A percentile compares a stretch with the other conserved stretches of the same genome.
Conservation (phyloP, 345 rosid species). For the Citrus trifoliata region DNA sequence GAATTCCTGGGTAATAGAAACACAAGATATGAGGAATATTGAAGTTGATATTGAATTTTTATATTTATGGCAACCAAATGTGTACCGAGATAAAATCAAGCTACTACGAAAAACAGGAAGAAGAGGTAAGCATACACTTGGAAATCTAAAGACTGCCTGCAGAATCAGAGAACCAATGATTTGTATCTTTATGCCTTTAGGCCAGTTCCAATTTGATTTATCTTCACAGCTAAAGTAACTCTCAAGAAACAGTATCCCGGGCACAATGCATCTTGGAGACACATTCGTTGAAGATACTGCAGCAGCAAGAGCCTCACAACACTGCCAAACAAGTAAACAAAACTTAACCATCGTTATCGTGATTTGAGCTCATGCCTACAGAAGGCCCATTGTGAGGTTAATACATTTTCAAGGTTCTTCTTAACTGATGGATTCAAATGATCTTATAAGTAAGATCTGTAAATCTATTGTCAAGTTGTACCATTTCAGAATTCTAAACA, state of each 20-base stretch:
- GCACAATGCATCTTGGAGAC: constrained; percentile 54
- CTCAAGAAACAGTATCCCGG: constrained; percentile 77
- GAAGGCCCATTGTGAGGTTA: neutral
- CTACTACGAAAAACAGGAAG: neutral
- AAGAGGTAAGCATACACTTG: constrained; percentile 55
- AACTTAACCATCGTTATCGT: constrained; percentile 1
- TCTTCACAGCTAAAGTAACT: constrained; percentile 60
- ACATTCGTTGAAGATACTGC: constrained; percentile 60
- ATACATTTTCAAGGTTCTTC: neutral
- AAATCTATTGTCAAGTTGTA: neutral
- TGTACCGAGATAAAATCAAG: neutral
- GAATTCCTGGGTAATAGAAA: constrained; percentile 49
- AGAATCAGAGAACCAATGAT: constrained; percentile 87
- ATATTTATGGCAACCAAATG: neutral
- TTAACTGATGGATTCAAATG: neutral
- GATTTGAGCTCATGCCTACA: neutral
- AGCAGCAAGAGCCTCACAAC: constrained; percentile 75
- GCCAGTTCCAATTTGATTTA: constrained; percentile 75
- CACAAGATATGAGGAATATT: neutral
- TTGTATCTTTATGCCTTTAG: constrained; percentile 69
- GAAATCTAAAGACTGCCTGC: constrained; percentile 74
- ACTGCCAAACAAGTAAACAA: constrained; percentile 43
- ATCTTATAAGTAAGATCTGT: neutral
- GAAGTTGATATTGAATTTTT: neutral
- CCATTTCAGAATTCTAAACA: neutral